Conservation (phyloP, 306 rosid genomes). For the Prunus mongolica region DNA sequence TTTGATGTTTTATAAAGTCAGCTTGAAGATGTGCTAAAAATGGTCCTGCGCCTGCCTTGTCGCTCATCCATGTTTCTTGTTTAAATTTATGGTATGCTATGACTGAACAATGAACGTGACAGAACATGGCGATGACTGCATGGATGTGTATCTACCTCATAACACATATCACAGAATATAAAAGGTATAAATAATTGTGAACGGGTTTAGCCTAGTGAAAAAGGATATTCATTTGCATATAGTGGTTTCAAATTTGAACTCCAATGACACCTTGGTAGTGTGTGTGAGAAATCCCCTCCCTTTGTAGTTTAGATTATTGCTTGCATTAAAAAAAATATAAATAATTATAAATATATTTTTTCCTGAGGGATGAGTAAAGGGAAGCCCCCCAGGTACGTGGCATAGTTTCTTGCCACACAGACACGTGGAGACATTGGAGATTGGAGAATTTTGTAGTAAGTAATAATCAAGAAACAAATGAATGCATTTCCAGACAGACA, state of each 20-base stretch:
- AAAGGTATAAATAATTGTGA: too few species aligned
- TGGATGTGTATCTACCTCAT: too few species aligned
- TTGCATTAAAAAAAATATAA: too few species aligned
- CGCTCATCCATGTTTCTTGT: not conserved
- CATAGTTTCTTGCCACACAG: constrained; percentile 17
- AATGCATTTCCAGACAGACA: not conserved
- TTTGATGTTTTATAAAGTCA: not conserved
- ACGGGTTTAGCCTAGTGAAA: too few species aligned
- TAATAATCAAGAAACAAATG: not conserved
- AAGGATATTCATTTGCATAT: too few species aligned
- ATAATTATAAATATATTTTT: too few species aligned
- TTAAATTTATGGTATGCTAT: not conserved
- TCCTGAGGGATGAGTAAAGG: too few species aligned
- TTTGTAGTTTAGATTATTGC: fast-evolving
- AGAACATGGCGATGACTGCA: too few species aligned
- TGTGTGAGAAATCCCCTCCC: fast-evolving
- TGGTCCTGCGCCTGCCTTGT: not conserved
- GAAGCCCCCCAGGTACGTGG: constrained; percentile 22
- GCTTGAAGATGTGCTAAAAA: not conserved
- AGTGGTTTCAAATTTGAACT: too few species aligned
- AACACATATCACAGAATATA: too few species aligned
- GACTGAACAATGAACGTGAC: not conserved
- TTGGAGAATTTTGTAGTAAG: constrained; percentile 21
- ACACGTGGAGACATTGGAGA: not conserved
- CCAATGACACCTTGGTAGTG: fast-evolving